Evolutionary conservation across 495 filamentous ascomycete genomes (phyloP).

Genomic region (Lophiostoma macrostomum): DNA sequence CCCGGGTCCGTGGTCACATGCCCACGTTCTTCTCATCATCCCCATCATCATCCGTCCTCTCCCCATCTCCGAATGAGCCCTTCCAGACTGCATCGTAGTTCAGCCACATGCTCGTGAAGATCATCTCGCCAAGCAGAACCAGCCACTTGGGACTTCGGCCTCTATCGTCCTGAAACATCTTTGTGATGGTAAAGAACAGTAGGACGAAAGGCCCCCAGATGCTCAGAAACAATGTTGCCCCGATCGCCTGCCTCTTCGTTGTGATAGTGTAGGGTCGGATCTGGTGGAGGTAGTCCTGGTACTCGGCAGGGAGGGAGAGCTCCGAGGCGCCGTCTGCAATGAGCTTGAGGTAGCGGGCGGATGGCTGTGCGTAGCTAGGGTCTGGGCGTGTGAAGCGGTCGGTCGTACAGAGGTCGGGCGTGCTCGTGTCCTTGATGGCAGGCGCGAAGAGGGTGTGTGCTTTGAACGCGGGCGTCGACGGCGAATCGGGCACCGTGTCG

Average conservation of each 20-base stretch:
- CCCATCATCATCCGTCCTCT: constrained; percentile 56
- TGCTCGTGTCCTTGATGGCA: constrained; percentile 24
- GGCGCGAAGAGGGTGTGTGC: constrained; percentile 61
- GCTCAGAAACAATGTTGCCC: constrained; percentile 56
- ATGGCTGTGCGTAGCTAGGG: constrained; percentile 73
- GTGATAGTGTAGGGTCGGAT: constrained; percentile 70
- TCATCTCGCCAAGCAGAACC: constrained; percentile 41
- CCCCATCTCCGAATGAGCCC: constrained; percentile 78
- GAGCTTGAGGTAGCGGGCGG: constrained; percentile 74
- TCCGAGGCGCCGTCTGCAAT: constrained; percentile 74
- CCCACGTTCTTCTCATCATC: neutral
- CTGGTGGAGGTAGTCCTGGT: constrained; percentile 62
- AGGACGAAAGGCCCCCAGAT: constrained; percentile 61
- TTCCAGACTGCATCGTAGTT: constrained; percentile 71
- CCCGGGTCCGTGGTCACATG: no score
- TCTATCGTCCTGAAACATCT: constrained; percentile 55
- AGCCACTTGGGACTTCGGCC: constrained; percentile 70
- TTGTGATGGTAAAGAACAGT: constrained; percentile 47
- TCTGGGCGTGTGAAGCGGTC: constrained; percentile 52
- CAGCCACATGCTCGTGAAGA: constrained; percentile 63
- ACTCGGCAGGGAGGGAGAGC: constrained; percentile 70
- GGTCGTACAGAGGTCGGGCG: constrained; percentile 40
- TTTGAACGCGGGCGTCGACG: constrained; percentile 44
- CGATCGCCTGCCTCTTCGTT: constrained; percentile 61
- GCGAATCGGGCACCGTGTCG: constrained; percentile 34